phyloP scores from a whole-genome alignment of 495 filamentous ascomycete species.

The Haplographium delicatum region DNA sequence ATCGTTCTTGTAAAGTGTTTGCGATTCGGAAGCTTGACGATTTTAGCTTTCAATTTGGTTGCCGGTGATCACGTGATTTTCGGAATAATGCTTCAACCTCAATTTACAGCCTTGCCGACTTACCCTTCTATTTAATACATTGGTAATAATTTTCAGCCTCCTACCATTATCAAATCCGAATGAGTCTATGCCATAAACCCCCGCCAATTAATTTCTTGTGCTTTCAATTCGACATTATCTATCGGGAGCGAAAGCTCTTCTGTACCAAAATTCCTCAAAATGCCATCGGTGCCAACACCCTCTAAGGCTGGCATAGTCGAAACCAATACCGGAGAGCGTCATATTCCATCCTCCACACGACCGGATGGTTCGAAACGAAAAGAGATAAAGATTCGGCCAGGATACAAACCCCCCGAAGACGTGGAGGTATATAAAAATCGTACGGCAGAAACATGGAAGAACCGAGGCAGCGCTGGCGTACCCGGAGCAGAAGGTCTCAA shows the following conservation, averaged over 20 bases:
- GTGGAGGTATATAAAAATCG: constrained; percentile 95
- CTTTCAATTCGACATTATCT: too few species aligned
- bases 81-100: too few species aligned
- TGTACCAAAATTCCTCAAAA: too few species aligned
- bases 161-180: too few species aligned
- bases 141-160: too few species aligned
- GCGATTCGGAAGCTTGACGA: neutral
- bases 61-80: neutral
- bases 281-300: constrained; percentile 45
- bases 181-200: too few species aligned
- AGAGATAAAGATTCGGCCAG: constrained; percentile 88
- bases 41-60: constrained; percentile 1
- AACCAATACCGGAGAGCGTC: constrained; percentile 69
- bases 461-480: constrained; percentile 67
- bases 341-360: constrained; percentile 81
- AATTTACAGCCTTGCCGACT: constrained; percentile 7
- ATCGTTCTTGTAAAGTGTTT: constrained; percentile 32
- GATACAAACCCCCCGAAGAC: constrained; percentile 93
- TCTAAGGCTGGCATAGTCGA: constrained; percentile 74
- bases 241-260: too few species aligned
- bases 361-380: constrained; percentile 83
- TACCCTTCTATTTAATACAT: neutral
- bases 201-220: too few species aligned
- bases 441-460: constrained; percentile 81
- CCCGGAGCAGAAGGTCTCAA: constrained; percentile 70